A percentile compares a stretch with the other conserved stretches of the same genome.
These are phyloP conservation scores for Schwanniomyces pseudopolymorphus DNA, from an alignment of 805 yeast genomes.

Conservation along the genomic window DNA sequence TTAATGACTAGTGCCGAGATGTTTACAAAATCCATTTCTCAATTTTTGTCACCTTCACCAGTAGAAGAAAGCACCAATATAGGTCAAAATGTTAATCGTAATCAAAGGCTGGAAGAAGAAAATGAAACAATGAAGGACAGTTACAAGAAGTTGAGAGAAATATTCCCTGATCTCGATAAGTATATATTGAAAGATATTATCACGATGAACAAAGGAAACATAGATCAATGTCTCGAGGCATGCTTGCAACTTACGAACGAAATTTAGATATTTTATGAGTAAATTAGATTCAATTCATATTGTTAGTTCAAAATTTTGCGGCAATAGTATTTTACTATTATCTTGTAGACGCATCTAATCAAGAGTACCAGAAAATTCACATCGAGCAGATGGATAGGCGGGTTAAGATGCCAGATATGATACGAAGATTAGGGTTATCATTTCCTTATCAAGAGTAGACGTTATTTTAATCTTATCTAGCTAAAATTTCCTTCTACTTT, in stretches of 20 bases:
- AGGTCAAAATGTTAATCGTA: conserved; percentile 2
- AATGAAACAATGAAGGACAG: conserved; percentile 19
- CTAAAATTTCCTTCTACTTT: not conserved
- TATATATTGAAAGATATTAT: conserved; percentile 72
- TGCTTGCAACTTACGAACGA: conserved; percentile 34
- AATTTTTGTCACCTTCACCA: conserved; percentile 39
- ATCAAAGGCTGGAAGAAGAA: conserved; percentile 4
- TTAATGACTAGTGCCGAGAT: conserved; percentile 48
- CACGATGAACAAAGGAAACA: conserved; percentile 58
- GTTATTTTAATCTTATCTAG: not conserved
- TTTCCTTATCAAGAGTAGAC: not conserved
- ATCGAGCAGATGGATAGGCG: too few species aligned
- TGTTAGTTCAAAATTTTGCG: not conserved
- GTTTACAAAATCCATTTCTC: conserved; percentile 49
- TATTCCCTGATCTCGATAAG: conserved; percentile 75
- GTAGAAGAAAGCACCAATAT: conserved; percentile 19
- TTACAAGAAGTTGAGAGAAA: conserved; percentile 51
- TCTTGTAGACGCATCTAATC: not conserved
- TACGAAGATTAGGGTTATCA: not conserved
- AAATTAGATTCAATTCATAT: not conserved
- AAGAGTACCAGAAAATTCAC: too few species aligned
- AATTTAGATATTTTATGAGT: not conserved
- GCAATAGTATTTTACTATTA: not conserved
- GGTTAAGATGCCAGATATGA: too few species aligned
- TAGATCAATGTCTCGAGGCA: conserved; percentile 75